phyloP scores from a whole-genome alignment of 257 asterid genomes.

The Phtheirospermum japonicum region DNA sequence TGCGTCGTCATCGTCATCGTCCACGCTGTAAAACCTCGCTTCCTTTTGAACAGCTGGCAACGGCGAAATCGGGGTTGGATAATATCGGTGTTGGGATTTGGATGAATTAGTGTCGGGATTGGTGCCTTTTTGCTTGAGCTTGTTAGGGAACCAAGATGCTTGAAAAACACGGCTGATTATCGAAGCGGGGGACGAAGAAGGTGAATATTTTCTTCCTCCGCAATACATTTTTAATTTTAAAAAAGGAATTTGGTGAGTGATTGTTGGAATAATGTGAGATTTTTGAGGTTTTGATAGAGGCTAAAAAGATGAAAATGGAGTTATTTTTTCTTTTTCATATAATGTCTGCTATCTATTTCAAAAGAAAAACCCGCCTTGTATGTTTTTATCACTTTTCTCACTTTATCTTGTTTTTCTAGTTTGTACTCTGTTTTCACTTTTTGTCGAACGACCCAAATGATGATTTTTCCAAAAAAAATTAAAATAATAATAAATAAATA shows the following conservation, averaged over 20 bases:
- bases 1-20: slow-evolving; percentile 36
- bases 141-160: slow-evolving; percentile 68
- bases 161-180: slow-evolving; percentile 53
- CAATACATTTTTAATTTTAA: slow-evolving; percentile 46
- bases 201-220: slow-evolving; percentile 41
- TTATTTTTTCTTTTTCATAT: background rate
- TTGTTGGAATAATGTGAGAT: slow-evolving; percentile 5
- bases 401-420: too few species aligned
- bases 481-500: too few species aligned
- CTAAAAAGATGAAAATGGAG: background rate
- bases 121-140: slow-evolving; percentile 46
- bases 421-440: too few species aligned
- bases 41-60: slow-evolving; percentile 30
- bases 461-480: background rate
- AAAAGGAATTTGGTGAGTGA: slow-evolving; percentile 5
- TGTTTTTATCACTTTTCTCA: too few species aligned
- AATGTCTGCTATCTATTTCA: slow-evolving; percentile 36
- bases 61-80: slow-evolving; percentile 23
- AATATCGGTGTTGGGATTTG: slow-evolving; percentile 31
- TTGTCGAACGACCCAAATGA: slow-evolving; percentile 9
- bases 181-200: slow-evolving; percentile 38
- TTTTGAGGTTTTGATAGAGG: slow-evolving; percentile 17
- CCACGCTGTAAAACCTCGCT: slow-evolving; percentile 52
- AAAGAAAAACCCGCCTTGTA: slow-evolving; percentile 61
- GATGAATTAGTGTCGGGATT: slow-evolving; percentile 21